phyloP scores from a whole-genome alignment of 257 asterid genomes.

The Solanum raphanifolium region DNA sequence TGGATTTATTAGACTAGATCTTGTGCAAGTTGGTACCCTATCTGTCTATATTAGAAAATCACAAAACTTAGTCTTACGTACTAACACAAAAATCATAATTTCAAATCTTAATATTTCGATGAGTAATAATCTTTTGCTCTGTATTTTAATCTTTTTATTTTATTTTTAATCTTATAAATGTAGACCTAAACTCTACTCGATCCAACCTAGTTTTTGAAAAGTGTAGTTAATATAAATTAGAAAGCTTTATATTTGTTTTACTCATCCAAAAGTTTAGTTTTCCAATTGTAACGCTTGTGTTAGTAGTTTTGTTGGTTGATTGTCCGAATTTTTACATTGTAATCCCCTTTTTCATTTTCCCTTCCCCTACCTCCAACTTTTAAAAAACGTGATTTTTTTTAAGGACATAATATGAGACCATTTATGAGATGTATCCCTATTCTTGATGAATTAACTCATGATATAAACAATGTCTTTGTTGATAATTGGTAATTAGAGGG shows the following conservation, averaged over 20 bases:
- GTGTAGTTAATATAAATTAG: not conserved
- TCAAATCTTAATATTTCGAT: not conserved
- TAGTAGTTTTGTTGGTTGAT: not conserved
- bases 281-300: not conserved
- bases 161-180: not conserved
- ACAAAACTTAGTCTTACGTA: not conserved
- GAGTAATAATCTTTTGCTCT: not conserved
- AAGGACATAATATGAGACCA: not conserved
- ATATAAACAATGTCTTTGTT: not conserved
- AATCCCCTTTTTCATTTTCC: not conserved
- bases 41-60: not conserved
- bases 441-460: not conserved
- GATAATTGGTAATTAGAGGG: not conserved
- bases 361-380: not conserved
- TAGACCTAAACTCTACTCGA: not conserved
- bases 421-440: not conserved
- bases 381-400: too few species aligned
- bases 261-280: not conserved
- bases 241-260: not conserved
- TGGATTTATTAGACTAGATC: not conserved
- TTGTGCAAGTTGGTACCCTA: not conserved
- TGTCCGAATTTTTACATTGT: too few species aligned
- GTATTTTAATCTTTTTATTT: not conserved
- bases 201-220: not conserved
- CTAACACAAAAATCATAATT: not conserved